A percentile compares a stretch with the other conserved stretches of the same genome.
phyloP scores from a whole-genome alignment of 305 asterid genomes.

The Fraxinus angustifolia region DNA sequence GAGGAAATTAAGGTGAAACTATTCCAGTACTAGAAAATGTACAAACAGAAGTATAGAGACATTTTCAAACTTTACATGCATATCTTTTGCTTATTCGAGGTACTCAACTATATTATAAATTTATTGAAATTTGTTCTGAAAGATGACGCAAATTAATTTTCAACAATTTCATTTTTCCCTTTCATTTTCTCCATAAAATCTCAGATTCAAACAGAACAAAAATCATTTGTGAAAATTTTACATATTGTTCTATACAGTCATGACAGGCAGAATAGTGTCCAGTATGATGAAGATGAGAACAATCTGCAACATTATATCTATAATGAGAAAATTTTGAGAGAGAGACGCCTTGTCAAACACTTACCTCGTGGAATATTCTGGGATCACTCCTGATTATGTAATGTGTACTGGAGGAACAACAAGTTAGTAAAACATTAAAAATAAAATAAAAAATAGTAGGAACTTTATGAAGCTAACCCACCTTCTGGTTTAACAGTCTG shows the following conservation, averaged over 20 bases:
- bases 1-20: neutral
- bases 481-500: neutral
- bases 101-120: neutral
- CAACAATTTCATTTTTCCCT: too few species aligned
- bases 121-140: neutral
- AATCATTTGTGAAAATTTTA: neutral
- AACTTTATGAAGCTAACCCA: neutral
- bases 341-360: neutral
- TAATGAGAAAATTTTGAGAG: neutral
- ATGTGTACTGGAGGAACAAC: conserved; percentile 34
- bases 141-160: neutral
- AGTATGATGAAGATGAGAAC: neutral
- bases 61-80: neutral
- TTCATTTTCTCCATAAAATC: neutral
- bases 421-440: neutral
- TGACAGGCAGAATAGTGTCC: neutral
- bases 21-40: neutral
- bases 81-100: neutral
- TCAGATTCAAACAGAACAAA: neutral
- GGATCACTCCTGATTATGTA: conserved; percentile 42
- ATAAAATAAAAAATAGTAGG: neutral
- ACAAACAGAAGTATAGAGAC: neutral
- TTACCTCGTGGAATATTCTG: conserved; percentile 33
- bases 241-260: neutral
- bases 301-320: neutral